Base-by-base conservation (phyloP, 164 flowering plant genomes). In the Magnolia changhungtana region DNA sequence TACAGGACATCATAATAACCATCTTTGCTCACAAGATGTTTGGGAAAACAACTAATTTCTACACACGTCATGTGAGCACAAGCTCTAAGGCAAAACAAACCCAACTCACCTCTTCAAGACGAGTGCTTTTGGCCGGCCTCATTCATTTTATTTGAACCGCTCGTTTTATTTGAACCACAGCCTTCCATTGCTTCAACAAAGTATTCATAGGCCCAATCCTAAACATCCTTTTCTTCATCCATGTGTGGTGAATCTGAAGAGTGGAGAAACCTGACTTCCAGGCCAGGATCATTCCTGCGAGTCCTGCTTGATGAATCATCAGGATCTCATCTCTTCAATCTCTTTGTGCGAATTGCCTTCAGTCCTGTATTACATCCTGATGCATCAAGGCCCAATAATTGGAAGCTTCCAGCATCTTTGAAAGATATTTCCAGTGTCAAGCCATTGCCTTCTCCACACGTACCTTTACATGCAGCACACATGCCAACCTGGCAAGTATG, bases 121-220 rank as follows among this genome's bases (percentile, higher is more conserved):
- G 80, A 67, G 87, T 74, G 63, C 77, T 86, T 74, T 82, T 86
- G 37, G 88, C 81, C 19, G 88, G 87, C 77, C 67, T 89, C 24
- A 67, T 67, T 64, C 83, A 88, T 69, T 82, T 89, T 77, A 81
- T 84, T 1, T 24, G 84, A 79, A 77, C 86, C 21, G n/a, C n/a
- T n/a, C 83, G 89, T 69, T 82, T 89, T 77, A 81, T 84, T 1
- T 24, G 84, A 79, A 77, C 86, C 21, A 11, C 74, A 74, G 76
- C 78, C 81, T 86, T 92, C 61, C 97, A 82, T 63, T 83, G 90
- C 84, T 92, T 95, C 63, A 88, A 18, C 77, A 93, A 90, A 61
- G 80, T 81, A 79, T 89, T 80, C 99, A 92, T 89, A 2, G 98
- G 96, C 23, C 98, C 99, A 88, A 93, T 74, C 98, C 98, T 16